Evolutionary conservation across 805 yeast genomes (phyloP).

Genomic region (Schwanniomyces pseudopolymorphus): DNA sequence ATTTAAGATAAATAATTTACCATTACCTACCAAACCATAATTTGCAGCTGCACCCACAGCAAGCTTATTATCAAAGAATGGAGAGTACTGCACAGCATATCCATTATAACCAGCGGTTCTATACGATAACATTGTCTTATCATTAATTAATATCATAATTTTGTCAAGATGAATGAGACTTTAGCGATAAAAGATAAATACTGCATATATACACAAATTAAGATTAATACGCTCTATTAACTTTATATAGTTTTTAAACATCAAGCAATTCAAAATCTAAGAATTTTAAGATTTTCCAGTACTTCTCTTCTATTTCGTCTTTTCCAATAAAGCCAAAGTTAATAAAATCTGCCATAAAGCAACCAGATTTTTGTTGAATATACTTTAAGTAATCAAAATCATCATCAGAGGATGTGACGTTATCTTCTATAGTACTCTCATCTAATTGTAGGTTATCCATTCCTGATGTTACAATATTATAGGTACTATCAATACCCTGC

Average conservation of each 20-base stretch:
- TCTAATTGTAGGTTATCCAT: slow-evolving; percentile 49
- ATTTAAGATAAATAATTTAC: slow-evolving; percentile 68
- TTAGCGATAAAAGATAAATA: neutral
- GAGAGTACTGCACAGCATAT: slow-evolving; percentile 84
- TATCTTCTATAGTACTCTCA: slow-evolving; percentile 25
- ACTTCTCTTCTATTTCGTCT: slow-evolving; percentile 24
- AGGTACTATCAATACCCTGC: slow-evolving; percentile 40
- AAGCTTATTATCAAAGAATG: slow-evolving; percentile 83
- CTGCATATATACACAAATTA: neutral
- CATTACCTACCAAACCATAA: slow-evolving; percentile 93
- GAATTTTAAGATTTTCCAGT: slow-evolving; percentile 32
- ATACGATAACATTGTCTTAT: slow-evolving; percentile 58
- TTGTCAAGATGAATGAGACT: neutral
- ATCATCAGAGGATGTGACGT: slow-evolving; percentile 48
- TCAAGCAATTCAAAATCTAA: slow-evolving; percentile 35
- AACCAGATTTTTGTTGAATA: slow-evolving; percentile 68
- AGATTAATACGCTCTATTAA: neutral
- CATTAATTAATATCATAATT: neutral
- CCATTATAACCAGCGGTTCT: slow-evolving; percentile 84
- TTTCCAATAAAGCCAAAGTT: slow-evolving; percentile 50
- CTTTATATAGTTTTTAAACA: slow-evolving; percentile 7
- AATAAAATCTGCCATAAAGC: slow-evolving; percentile 74
- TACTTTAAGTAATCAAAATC: slow-evolving; percentile 78
- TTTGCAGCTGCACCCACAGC: slow-evolving; percentile 92
- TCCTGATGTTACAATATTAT: slow-evolving; percentile 44